Evolutionary conservation across 352 stramenopile species (phyloP).

Genomic region (Phytopythium vexans): DNA sequence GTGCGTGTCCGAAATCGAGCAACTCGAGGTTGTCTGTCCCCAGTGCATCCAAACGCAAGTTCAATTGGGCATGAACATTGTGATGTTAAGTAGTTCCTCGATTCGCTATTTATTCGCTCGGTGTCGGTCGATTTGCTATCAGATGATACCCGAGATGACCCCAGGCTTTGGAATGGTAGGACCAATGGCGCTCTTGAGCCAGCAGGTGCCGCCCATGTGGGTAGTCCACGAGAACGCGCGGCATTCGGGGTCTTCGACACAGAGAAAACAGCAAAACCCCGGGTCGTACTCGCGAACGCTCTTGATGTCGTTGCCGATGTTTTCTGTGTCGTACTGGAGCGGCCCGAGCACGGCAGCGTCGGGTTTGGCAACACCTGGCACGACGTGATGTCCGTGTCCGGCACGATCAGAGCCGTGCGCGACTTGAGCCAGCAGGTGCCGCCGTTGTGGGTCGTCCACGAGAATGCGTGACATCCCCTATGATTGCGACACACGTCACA

Average conservation of each 20-base stretch:
- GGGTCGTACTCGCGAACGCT: slow-evolving; percentile 4
- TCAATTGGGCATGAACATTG: too few relatives aligned
- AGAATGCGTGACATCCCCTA: slow-evolving; percentile 2
- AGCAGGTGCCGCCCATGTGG: slow-evolving; percentile 32
- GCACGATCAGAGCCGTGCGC: too few relatives aligned
- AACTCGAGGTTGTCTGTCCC: too few relatives aligned
- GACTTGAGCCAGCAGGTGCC: slow-evolving; percentile 37
- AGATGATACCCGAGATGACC: slow-evolving; percentile 18
- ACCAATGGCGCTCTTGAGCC: slow-evolving; percentile 24
- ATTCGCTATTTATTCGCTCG: too few relatives aligned
- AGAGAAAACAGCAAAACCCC: slow-evolving; percentile 24
- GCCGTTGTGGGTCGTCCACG: slow-evolving; percentile 17
- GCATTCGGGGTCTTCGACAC: slow-evolving; percentile 21
- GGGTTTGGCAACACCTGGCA: slow-evolving; percentile 13
- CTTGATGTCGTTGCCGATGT: slow-evolving; percentile 26
- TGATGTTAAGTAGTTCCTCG: too few relatives aligned
- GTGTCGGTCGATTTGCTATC: too few relatives aligned
- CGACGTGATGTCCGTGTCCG: slow-evolving; percentile 11
- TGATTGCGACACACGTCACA: too few relatives aligned
- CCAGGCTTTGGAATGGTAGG: slow-evolving; percentile 8
- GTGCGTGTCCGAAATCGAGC: too few relatives aligned
- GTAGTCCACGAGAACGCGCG: slow-evolving; percentile 27
- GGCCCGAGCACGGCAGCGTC: slow-evolving; percentile 12
- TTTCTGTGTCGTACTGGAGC: slow-evolving; percentile 20
- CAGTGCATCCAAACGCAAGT: too few relatives aligned